Base-by-base conservation (phyloP, 23 red algal genomes). In the Pyropia haitanensis region DNA sequence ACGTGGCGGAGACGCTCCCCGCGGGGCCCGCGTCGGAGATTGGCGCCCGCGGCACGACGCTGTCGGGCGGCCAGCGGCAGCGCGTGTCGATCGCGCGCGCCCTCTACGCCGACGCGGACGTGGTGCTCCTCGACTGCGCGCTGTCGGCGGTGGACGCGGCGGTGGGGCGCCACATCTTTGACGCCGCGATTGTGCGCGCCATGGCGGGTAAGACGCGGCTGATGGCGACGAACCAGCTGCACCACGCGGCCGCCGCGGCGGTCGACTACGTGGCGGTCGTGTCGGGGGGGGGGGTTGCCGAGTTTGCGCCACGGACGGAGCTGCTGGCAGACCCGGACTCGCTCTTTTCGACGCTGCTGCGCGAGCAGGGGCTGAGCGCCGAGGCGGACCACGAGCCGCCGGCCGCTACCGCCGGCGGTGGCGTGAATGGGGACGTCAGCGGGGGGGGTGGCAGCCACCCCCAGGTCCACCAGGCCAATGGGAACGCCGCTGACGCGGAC, bases 131-230 rank as follows among this genome's bases (percentile, higher is more conserved):
- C 20, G 89, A 95, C 53, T 81, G 80, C 59, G 60, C 79, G 53
- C 63, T 95, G 27, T 53, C 59, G 21, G 89, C 89, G 20, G 89
- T 95, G 19, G 89, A 95, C 55, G 89, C 89, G 26, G 76, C 81
- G 23, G 89, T 95, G 12, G 89, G 71, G 14, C 68, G 50, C 14
- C 75, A 65, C 25, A 95, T 95, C 21, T 95, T 70, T 19, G 58
- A 87, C 26, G 71, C 78, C 16, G 87, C 81, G 15, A 87, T 95
- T n/a, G 73, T 71, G 12, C 63, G 63, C 0, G 56, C 68, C 48
- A 18, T 95, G 19, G 49, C 52, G 0, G 63, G 64, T 18, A 87
- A 70, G 31, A 77, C 80, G 10, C 55, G 80, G 24, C 27, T 95
- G 21, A 73, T 95, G 16, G 63, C 82, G 0, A 95, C 79, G 54